Base-by-base conservation (phyloP, 345 rosid species). In the Eutrema japonicum region DNA sequence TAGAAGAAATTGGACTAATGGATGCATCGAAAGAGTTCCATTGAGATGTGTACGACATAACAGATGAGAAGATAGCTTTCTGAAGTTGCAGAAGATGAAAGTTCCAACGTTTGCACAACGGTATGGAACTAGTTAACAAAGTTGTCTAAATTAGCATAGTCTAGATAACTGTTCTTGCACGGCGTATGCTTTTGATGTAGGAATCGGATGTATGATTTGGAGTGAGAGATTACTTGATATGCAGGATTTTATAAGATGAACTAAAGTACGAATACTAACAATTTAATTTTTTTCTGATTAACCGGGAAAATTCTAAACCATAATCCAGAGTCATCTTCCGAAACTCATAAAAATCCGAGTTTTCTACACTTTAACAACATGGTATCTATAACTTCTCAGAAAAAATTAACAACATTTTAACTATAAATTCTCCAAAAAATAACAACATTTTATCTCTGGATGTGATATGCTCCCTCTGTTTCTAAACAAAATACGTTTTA, bases 191-290 rank as follows among this genome's bases (percentile, higher is more conserved):
- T 81, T 65, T 77, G 70, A 77, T 22, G 18, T 35, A 14, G 81
- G 77, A 18, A 66, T 81, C 0, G 80, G 89, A 29, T 88, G 90
- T 47, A 75, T 82, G 85, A 14, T 66, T 22, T 84, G 93, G 93
- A 76, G 43, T 26, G 60, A 22, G 71, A 48, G 36, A 48, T 81
- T 86, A 64, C 49, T 79, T 58, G 89, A 88, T 62, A 37, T 74
- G 37, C 84, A 73, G 49, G 65, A 5, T 73, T 74, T 18, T 18
- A 18, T 18, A 18, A 18, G 22, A 18, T 18, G 22, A 18, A 18
- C 22, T 18, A 18, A 18, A 18, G 22, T 18, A 18, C 1, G 22
- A 18, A 18, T 18, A 18, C 22, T 18, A 18, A 18, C 22, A 18
- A 18, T 18, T 18, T 18, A 16, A 18, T 18, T 18, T 18, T 18